Conservation (phyloP, 2,329 filamentous ascomycete species). For the Sodiomyces alkalinus region DNA sequence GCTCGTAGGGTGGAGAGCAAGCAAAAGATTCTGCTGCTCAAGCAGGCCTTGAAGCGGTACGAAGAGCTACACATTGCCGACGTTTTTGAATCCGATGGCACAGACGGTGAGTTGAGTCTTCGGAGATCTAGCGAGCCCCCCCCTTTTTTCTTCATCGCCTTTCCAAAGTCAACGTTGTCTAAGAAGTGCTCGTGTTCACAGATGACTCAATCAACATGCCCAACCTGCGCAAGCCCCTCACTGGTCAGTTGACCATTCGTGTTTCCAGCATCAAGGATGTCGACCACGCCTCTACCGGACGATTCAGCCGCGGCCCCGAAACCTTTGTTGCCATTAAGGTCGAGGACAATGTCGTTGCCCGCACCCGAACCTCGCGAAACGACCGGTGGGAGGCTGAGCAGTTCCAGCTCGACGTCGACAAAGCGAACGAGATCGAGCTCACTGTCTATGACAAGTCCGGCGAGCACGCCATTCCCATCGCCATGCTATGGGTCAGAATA, state of each 20-base stretch:
- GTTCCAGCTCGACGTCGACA: slow-evolving; percentile 88
- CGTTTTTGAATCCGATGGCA: slow-evolving; percentile 61
- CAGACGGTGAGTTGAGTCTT: slow-evolving; percentile 51
- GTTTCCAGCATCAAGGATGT: slow-evolving; percentile 87
- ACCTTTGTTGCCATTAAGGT: slow-evolving; percentile 95
- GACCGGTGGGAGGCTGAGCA: slow-evolving; percentile 88
- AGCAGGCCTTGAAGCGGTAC: slow-evolving; percentile 91
- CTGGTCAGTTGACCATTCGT: slow-evolving; percentile 73
- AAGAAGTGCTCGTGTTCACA: no score
- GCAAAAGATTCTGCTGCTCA: slow-evolving; percentile 91
- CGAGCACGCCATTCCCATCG: slow-evolving; percentile 84
- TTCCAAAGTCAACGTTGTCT: no score
- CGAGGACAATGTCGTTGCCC: slow-evolving; percentile 80
- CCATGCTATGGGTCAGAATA: slow-evolving; percentile 88
- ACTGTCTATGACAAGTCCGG: slow-evolving; percentile 93
- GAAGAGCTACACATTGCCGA: slow-evolving; percentile 85
- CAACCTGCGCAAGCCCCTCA: slow-evolving; percentile 90
- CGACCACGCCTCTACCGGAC: slow-evolving; percentile 72
- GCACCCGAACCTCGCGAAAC: slow-evolving; percentile 70
- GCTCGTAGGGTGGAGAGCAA: slow-evolving; percentile 84
- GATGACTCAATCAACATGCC: slow-evolving; percentile 95
- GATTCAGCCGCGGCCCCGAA: slow-evolving; percentile 82
- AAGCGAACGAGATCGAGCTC: slow-evolving; percentile 95
- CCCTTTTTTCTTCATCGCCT: slow-evolving; percentile 1
- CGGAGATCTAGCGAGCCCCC: no score